phyloP scores from a whole-genome alignment of 2,329 filamentous ascomycete genomes.

The Calycina marina region DNA sequence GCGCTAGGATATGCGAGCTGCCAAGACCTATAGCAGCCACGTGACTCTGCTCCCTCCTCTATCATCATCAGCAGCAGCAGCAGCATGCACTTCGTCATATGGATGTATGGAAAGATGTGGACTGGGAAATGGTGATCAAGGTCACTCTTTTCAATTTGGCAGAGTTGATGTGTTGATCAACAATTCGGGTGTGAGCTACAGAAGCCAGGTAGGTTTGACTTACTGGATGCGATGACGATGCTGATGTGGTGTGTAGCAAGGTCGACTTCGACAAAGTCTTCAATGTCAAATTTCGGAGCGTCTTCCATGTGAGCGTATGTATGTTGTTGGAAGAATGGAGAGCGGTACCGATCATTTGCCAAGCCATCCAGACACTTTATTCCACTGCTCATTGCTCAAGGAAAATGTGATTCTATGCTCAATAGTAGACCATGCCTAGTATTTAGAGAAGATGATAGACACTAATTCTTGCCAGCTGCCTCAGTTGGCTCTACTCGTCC shows the following conservation, averaged over 20 bases:
- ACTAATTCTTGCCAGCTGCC: conserved; percentile 28
- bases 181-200: conserved; percentile 44
- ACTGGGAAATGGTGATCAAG: conserved; percentile 37
- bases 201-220: conserved; percentile 31
- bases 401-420: conserved; percentile 44
- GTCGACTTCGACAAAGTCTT: conserved; percentile 53
- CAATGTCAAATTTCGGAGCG: conserved; percentile 52
- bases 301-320: conserved; percentile 33
- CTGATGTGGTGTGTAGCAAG: conserved; percentile 27
- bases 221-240: background rate
- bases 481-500: conserved; percentile 49
- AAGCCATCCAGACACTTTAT: conserved; percentile 38
- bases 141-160: conserved; percentile 32
- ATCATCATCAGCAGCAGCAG: no score
- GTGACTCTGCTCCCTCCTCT: no score
- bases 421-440: conserved; percentile 26
- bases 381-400: conserved; percentile 42
- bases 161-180: conserved; percentile 44
- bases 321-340: no score
- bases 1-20: no score
- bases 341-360: no score
- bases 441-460: background rate
- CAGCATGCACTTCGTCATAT: no score
- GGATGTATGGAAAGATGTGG: conserved; percentile 35
- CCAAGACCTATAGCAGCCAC: no score